Evolutionary conservation across 2,329 filamentous ascomycete genomes (phyloP), one percentile per base, ranked within the genome.

Genomic region (Pseudocercospora ulei): DNA sequence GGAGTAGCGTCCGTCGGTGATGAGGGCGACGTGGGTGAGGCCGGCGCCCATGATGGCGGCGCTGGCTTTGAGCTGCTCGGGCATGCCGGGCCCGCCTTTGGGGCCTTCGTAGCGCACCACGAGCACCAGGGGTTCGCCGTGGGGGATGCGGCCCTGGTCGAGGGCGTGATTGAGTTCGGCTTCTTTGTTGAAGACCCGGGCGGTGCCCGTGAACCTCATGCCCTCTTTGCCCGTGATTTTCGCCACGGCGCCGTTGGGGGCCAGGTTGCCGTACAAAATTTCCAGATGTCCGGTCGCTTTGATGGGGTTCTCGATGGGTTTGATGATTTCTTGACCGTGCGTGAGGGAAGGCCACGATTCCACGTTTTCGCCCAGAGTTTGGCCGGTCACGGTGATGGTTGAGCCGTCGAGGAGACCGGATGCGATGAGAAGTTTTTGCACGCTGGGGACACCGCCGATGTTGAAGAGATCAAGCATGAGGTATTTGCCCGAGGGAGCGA

Each of bases 141-240:
- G 75, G 0, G 76, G 74, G 30, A 85, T 81, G 34, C 79, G 70
- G 38, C 85, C 80, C 12, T 67, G 66, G 14, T 76, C 78, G 7
- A 96, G 70, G 0, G 87, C 86, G 0, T 70, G 64, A 59, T 92
- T 78, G 28, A 95, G 76, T 51, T 79, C 72, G 51, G 77, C 70
- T 62, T 95, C 88, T 56, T 90, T 88, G 63, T 95, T 70, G 61
- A 90, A 96, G 29, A 92, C 83, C 12, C 78, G 72, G 0, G 85
- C 88, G 48, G 76, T 76, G 33, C 88, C 88, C 0, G 71, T 79
- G 62, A 96, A 96, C 7, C 65, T 68, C 4, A 86, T 71, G 2
- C 88, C 88, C 62, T 96, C 88, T 61, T 95, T 95, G 22, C 88
- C 88, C 0, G 88, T 95, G 62, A 96, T 95, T 64, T 96, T 96